Evolutionary conservation across 768 basidiomycete genomes (phyloP).

Genomic region (Kwoniella bestiolae): DNA sequence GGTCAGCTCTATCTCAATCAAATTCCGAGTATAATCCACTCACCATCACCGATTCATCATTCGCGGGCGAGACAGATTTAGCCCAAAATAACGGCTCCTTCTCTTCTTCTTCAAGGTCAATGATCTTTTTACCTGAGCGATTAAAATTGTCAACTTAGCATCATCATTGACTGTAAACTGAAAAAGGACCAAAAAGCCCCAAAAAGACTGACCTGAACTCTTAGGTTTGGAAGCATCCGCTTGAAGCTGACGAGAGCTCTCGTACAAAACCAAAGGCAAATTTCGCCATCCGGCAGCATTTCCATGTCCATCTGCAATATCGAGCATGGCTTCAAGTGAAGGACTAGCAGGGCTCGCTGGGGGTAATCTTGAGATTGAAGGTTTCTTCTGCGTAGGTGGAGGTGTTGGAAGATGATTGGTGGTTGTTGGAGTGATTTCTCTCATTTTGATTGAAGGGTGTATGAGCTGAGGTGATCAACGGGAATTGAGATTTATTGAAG

Average conservation of each 20-base stretch:
- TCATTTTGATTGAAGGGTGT: not conserved
- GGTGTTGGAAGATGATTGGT: not conserved
- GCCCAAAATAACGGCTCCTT: not conserved
- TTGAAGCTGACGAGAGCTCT: constrained; percentile 17
- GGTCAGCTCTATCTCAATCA: not conserved
- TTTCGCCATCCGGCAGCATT: not conserved
- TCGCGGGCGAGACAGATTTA: not conserved
- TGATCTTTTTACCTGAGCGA: not conserved
- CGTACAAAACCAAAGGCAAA: not conserved
- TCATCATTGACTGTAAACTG: too few relatives aligned
- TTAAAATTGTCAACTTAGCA: not conserved
- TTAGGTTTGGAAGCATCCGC: too few relatives aligned
- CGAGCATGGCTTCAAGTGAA: not conserved
- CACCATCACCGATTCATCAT: not conserved
- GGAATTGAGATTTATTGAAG: too few relatives aligned
- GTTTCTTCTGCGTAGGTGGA: not conserved
- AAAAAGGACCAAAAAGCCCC: too few relatives aligned
- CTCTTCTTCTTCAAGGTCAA: not conserved
- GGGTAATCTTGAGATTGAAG: not conserved
- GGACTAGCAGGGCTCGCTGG: not conserved
- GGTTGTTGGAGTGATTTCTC: not conserved
- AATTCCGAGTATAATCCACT: not conserved
- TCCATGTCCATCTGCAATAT: not conserved
- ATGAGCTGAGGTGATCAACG: not conserved
- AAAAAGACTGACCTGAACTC: too few relatives aligned